These are phyloP conservation scores for Medicago ruthenica DNA, from an alignment of 306 rosid genomes.

Conservation along the genomic window DNA sequence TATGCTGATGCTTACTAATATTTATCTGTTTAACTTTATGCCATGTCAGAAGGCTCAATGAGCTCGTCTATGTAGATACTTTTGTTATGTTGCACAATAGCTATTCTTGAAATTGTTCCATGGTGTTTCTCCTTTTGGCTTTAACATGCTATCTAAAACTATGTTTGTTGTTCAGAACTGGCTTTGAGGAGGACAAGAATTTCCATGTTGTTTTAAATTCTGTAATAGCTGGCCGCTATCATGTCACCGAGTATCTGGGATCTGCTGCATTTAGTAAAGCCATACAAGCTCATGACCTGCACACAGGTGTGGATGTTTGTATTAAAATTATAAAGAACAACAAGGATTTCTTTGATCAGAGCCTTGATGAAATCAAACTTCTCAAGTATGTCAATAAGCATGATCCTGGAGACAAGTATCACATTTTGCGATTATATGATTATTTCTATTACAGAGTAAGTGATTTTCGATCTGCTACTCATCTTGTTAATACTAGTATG, in stretches of 20 bases:
- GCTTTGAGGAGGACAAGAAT: conserved; percentile 99
- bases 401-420: conserved; percentile 95
- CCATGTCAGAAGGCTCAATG: not conserved
- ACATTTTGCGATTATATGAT: conserved; percentile 94
- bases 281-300: conserved; percentile 97
- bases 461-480: conserved; percentile 38
- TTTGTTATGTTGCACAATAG: conserved; percentile 17
- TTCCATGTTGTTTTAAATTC: conserved; percentile 95
- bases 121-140: conserved; percentile 28
- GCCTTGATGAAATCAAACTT: conserved; percentile 99
- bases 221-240: conserved; percentile 96
- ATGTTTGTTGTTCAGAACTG: conserved; percentile 78
- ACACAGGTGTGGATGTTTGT: conserved; percentile 98
- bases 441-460: conserved; percentile 96
- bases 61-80: not conserved
- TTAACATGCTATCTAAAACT: conserved; percentile 46
- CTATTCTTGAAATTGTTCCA: not conserved
- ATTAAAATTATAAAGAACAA: conserved; percentile 98
- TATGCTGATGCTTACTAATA: too few species aligned
- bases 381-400: conserved; percentile 97
- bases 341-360: conserved; percentile 99
- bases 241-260: conserved; percentile 97
- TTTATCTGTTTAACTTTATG: too few species aligned
- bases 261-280: conserved; percentile 99
- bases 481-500: conserved; percentile 19